A percentile compares a stretch with the other conserved stretches of the same genome.
These are phyloP conservation scores for Thelonectria rubi DNA, from an alignment of 2,329 filamentous ascomycete species.

Conservation along the genomic window DNA sequence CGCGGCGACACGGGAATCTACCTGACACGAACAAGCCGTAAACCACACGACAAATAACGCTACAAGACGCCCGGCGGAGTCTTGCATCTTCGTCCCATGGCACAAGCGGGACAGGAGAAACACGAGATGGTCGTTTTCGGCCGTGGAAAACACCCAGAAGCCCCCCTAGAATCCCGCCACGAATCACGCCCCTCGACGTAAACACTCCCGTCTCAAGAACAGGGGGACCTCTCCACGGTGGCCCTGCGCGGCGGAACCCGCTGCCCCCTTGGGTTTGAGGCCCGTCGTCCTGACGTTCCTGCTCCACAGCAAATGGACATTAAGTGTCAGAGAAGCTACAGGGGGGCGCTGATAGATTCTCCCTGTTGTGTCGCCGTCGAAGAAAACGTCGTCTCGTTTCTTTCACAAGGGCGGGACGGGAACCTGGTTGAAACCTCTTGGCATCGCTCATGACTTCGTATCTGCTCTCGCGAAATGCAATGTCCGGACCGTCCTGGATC, in stretches of 20 bases:
- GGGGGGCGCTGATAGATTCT: not conserved
- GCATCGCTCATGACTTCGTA: constrained; percentile 1
- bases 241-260: not conserved
- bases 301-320: not conserved
- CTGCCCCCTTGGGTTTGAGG: not conserved
- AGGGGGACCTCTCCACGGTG: not conserved
- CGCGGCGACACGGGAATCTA: not conserved
- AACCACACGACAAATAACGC: not conserved
- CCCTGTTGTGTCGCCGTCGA: no score
- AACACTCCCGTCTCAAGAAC: not conserved
- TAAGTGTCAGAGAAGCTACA: not conserved
- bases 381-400: not conserved
- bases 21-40: not conserved
- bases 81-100: not conserved
- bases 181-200: not conserved
- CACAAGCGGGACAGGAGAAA: not conserved
- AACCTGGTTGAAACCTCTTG: constrained; percentile 5
- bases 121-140: not conserved
- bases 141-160: not conserved
- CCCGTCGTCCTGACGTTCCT: not conserved
- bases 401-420: not conserved
- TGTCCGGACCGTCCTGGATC: not conserved
- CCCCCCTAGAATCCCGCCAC: not conserved
- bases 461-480: not conserved
- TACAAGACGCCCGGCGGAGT: not conserved